phyloP scores from a whole-genome alignment of 106 monocot genomes.

The Dendrobium chrysotoxum region DNA sequence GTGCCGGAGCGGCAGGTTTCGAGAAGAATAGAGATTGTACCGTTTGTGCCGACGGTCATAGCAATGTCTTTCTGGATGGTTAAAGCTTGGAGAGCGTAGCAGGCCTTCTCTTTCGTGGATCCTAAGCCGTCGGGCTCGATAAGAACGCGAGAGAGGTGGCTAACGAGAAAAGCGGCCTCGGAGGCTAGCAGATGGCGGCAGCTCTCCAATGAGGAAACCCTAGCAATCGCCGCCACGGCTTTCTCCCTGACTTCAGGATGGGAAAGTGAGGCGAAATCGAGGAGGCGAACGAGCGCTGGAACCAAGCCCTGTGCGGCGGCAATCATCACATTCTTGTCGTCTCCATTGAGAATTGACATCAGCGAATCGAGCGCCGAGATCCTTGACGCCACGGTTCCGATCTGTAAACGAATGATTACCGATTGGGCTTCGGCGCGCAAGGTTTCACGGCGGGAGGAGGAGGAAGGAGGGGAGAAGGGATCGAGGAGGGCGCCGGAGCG shows the following conservation, averaged over 20 bases:
- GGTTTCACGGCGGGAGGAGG: constrained; percentile 16
- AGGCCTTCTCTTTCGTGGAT: constrained; percentile 47
- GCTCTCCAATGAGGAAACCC: constrained; percentile 42
- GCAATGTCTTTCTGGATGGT: constrained; percentile 53
- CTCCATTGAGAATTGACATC: constrained; percentile 15
- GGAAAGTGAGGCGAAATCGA: constrained; percentile 27
- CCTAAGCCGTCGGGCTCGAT: constrained; percentile 50
- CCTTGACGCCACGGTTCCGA: constrained; percentile 28
- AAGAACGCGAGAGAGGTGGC: constrained; percentile 48
- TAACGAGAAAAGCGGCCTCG: constrained; percentile 48
- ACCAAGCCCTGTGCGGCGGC: constrained; percentile 38
- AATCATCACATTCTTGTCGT: constrained; percentile 46
- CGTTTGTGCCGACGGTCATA: constrained; percentile 43
- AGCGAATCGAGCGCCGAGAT: constrained; percentile 36
- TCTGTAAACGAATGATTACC: constrained; percentile 52
- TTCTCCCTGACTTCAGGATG: constrained; percentile 21
- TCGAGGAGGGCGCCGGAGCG: constrained; percentile 21
- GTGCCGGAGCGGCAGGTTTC: constrained; percentile 58
- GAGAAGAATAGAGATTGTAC: constrained; percentile 53
- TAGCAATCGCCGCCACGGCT: constrained; percentile 40
- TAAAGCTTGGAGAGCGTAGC: constrained; percentile 43
- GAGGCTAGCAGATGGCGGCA: constrained; percentile 37
- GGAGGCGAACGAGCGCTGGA: constrained; percentile 42
- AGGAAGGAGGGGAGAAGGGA: neutral
- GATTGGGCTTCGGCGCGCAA: constrained; percentile 22